phyloP scores from a whole-genome alignment of 257 asterid genomes.

The Mentha longifolia region DNA sequence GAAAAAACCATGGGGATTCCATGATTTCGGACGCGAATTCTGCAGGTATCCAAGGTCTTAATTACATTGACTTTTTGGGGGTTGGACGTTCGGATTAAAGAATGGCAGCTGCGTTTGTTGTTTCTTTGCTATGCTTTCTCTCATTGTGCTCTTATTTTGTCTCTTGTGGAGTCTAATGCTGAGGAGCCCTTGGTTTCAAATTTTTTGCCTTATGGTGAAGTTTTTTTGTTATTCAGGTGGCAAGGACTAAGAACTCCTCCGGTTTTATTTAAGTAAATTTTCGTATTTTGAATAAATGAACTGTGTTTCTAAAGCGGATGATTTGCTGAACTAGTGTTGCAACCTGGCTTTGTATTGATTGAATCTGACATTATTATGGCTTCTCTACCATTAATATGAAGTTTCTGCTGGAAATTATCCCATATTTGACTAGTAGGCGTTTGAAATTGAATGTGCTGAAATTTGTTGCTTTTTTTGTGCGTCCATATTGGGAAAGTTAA shows the following conservation, averaged over 20 bases:
- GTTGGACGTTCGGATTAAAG: slow-evolving; percentile 31
- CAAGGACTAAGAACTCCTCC: neutral
- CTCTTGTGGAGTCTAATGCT: neutral
- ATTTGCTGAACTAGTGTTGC: neutral
- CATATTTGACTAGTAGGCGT: neutral
- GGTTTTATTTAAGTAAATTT: neutral
- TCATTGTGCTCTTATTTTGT: neutral
- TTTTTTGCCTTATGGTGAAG: neutral
- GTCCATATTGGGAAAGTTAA: neutral
- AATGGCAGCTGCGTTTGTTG: neutral
- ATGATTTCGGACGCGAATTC: slow-evolving; percentile 31
- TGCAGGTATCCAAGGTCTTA: slow-evolving; percentile 4
- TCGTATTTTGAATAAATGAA: slow-evolving; percentile 20
- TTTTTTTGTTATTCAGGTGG: slow-evolving; percentile 6
- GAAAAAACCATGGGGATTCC: slow-evolving; percentile 4
- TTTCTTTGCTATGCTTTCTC: neutral
- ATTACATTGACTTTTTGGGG: slow-evolving; percentile 48
- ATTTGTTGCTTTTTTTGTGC: neutral
- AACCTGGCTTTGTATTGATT: neutral
- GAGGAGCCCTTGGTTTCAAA: neutral
- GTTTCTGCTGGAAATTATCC: neutral
- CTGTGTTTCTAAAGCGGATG: slow-evolving; percentile 3
- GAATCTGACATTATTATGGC: neutral
- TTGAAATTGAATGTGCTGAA: neutral
- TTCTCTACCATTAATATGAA: neutral